Evolutionary conservation across 164 flowering plant species (phyloP).

Genomic region (Cinnamomum micranthum): DNA sequence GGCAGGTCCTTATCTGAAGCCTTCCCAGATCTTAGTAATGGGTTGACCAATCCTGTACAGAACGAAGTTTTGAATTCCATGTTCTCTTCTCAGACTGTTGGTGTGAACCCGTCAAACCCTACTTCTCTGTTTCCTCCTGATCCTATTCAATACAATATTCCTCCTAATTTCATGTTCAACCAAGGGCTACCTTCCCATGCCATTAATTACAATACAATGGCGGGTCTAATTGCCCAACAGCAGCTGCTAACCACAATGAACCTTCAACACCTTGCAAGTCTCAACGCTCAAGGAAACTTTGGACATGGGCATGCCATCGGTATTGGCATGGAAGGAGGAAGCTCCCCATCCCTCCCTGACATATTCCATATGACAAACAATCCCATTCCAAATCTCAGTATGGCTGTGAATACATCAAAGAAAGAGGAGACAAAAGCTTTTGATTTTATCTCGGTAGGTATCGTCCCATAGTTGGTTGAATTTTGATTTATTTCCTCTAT

Average conservation of each 20-base stretch:
- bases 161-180: slow-evolving; percentile 60
- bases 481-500: not conserved
- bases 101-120: slow-evolving; percentile 32
- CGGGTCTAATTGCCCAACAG: slow-evolving; percentile 67
- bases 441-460: slow-evolving; percentile 68
- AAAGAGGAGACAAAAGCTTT: slow-evolving; percentile 92
- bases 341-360: slow-evolving; percentile 66
- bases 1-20: slow-evolving; percentile 24
- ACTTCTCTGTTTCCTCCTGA: slow-evolving; percentile 45
- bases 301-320: slow-evolving; percentile 31
- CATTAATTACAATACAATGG: slow-evolving; percentile 66
- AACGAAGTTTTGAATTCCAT: slow-evolving; percentile 34
- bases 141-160: slow-evolving; percentile 44
- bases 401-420: slow-evolving; percentile 53
- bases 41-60: slow-evolving; percentile 25
- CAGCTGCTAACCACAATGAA: slow-evolving; percentile 65
- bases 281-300: slow-evolving; percentile 37
- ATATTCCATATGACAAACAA: slow-evolving; percentile 55
- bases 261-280: slow-evolving; percentile 58
- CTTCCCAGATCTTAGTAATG: slow-evolving; percentile 24
- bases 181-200: slow-evolving; percentile 56
- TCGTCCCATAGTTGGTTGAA: not conserved
- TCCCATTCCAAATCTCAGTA: slow-evolving; percentile 37
- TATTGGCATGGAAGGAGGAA: slow-evolving; percentile 34
- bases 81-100: slow-evolving; percentile 36